Percentiles rank a stretch among this genome's conserved stretches.
Conservation (phyloP, 495 filamentous ascomycete genomes). For the Amphirosellinia nigrospora region DNA sequence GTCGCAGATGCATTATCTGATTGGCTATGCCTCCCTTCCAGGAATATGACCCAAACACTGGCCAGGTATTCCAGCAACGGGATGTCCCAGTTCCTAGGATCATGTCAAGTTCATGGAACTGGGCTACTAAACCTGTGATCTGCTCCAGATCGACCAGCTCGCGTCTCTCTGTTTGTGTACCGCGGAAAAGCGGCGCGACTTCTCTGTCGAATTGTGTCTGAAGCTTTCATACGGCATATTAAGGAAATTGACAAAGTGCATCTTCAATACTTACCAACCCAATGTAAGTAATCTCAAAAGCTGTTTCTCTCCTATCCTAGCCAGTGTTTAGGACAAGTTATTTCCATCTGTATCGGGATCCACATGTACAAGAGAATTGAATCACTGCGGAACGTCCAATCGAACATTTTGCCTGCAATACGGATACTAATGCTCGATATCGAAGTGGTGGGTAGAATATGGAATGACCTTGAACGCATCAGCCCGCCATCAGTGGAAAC, state of each 20-base stretch:
- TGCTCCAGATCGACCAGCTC: not conserved
- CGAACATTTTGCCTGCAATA: not conserved
- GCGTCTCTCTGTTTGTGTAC: not conserved
- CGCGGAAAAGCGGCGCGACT: not conserved
- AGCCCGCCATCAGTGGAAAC: constrained; percentile 26
- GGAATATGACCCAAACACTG: not conserved
- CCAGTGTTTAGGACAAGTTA: not conserved
- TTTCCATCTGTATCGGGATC: not conserved
- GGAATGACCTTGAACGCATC: not conserved
- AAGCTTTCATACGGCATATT: not conserved
- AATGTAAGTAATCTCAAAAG: not conserved
- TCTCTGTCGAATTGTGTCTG: constrained; percentile 14
- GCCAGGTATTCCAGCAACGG: not conserved
- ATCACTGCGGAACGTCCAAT: not conserved
- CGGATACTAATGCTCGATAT: not conserved
- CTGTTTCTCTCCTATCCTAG: not conserved
- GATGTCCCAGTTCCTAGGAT: not conserved
- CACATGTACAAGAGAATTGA: not conserved
- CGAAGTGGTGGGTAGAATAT: constrained; percentile 12
- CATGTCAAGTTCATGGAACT: not conserved
- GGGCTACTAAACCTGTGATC: not conserved
- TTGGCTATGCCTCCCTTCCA: not conserved
- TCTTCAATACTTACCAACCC: not conserved
- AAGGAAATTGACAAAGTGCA: not conserved
- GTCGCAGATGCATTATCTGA: not conserved